Percentiles rank a stretch among this genome's conserved stretches.
phyloP scores from a whole-genome alignment of 163 green algal species.

The Scenedesmus sp. region DNA sequence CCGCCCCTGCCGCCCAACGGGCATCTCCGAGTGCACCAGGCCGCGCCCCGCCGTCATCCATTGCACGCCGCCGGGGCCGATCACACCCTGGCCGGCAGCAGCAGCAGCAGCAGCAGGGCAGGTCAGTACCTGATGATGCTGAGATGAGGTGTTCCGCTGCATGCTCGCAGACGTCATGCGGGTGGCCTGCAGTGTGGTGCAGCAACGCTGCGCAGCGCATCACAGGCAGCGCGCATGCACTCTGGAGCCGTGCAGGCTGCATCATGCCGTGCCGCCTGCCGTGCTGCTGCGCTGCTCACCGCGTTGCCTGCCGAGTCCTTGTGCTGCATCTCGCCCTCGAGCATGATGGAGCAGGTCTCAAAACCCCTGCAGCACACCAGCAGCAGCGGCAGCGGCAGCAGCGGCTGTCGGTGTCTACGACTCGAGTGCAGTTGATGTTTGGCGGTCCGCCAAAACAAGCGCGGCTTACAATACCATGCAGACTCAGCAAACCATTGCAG shows the following conservation, averaged over 20 bases:
- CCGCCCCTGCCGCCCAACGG: constrained; percentile 68
- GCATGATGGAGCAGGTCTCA: constrained; percentile 95
- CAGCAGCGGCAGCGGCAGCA: background rate
- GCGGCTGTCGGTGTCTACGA: too few relatives aligned
- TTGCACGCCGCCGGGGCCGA: constrained; percentile 89
- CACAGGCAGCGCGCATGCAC: too few relatives aligned
- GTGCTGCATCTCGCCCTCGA: constrained; percentile 91
- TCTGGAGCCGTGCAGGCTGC: background rate
- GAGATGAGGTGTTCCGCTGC: background rate
- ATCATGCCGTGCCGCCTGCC: too few relatives aligned
- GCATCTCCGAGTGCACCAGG: constrained; percentile 95
- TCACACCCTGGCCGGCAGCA: constrained; percentile 74
- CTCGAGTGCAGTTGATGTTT: too few relatives aligned
- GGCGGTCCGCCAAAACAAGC: too few relatives aligned
- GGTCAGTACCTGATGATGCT: background rate
- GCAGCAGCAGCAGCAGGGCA: background rate
- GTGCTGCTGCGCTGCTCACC: constrained; percentile 47
- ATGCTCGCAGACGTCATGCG: too few relatives aligned
- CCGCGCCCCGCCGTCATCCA: constrained; percentile 92
- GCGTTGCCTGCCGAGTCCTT: constrained; percentile 87
- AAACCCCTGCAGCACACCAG: constrained; percentile 75
- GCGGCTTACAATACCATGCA: too few relatives aligned
- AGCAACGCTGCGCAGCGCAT: background rate
- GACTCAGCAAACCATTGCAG: too few relatives aligned
- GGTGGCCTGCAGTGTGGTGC: background rate